phyloP scores from a whole-genome alignment of 2,329 filamentous ascomycete species.

The Penicillium sp. region DNA sequence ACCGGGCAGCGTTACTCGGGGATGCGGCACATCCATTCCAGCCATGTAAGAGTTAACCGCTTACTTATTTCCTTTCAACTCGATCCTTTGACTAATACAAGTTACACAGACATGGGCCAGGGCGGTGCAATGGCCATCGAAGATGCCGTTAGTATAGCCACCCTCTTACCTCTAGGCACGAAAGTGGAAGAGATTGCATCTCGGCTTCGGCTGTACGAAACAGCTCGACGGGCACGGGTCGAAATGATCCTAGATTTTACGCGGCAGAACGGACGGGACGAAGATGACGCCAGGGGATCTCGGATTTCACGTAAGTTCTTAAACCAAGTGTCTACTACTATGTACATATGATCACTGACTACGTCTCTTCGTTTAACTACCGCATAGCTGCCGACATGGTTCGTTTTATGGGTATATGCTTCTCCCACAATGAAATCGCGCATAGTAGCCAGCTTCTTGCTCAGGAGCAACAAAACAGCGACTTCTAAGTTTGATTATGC shows the following conservation, averaged over 20 bases:
- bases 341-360: neutral
- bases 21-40: constrained; percentile 67
- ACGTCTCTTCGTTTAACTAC: neutral
- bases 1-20: constrained; percentile 54
- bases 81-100: neutral
- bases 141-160: constrained; percentile 26
- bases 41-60: constrained; percentile 32
- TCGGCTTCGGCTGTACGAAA: constrained; percentile 14
- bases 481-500: too few species aligned
- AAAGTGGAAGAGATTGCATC: constrained; percentile 15
- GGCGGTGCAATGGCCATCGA: constrained; percentile 32
- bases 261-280: constrained; percentile 21
- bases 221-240: constrained; percentile 18
- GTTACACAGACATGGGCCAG: constrained; percentile 24
- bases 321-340: too few species aligned
- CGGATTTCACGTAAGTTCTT: neutral
- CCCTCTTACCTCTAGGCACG: constrained; percentile 21
- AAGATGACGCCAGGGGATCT: constrained; percentile 15
- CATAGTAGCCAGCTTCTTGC: neutral
- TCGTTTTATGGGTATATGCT: neutral
- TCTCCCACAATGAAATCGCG: neutral
- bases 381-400: neutral
- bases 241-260: constrained; percentile 20
- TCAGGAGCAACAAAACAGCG: neutral
- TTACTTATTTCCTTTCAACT: neutral